A percentile compares a stretch with the other conserved stretches of the same genome.
These are phyloP conservation scores for Wickerhamiella brachini DNA, from an alignment of 805 yeast species.

Conservation along the genomic window DNA sequence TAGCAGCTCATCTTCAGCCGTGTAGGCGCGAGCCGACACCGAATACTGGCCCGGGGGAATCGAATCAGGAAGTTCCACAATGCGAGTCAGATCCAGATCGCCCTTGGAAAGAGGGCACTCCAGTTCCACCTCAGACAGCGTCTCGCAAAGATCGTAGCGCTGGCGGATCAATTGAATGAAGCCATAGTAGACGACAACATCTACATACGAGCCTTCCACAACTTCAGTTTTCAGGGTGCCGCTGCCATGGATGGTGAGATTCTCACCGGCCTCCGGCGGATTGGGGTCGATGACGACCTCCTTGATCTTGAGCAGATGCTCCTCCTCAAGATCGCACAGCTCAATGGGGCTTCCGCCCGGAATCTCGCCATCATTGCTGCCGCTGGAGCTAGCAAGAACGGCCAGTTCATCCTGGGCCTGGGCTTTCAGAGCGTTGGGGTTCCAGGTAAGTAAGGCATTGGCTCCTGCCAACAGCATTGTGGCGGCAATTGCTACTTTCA, in stretches of 20 bases:
- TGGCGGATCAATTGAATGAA: conserved; percentile 77
- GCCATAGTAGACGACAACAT: conserved; percentile 85
- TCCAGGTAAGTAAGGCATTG: neutral
- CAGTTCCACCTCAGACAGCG: conserved; percentile 68
- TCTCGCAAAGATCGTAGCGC: conserved; percentile 87
- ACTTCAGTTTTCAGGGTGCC: conserved; percentile 47
- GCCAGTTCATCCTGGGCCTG: neutral
- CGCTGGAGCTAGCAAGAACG: neutral
- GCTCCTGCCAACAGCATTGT: neutral
- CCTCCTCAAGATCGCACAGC: conserved; percentile 52
- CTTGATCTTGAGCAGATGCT: conserved; percentile 52
- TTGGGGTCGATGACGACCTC: conserved; percentile 57
- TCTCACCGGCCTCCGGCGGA: conserved; percentile 79
- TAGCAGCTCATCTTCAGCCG: conserved; percentile 64
- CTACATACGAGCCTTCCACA: conserved; percentile 83
- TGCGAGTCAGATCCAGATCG: conserved; percentile 45
- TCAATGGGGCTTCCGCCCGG: conserved; percentile 84
- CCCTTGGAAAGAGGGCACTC: conserved; percentile 75
- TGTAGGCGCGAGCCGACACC: conserved; percentile 81
- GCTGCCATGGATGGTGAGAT: conserved; percentile 62
- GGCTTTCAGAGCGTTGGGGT: neutral
- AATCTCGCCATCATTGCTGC: conserved; percentile 24
- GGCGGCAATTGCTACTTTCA: neutral
- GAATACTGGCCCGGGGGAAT: conserved; percentile 92
- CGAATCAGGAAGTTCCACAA: conserved; percentile 73